phyloP scores from a whole-genome alignment of 2,329 filamentous ascomycete species.

The Drechslerella coelobrocha region DNA sequence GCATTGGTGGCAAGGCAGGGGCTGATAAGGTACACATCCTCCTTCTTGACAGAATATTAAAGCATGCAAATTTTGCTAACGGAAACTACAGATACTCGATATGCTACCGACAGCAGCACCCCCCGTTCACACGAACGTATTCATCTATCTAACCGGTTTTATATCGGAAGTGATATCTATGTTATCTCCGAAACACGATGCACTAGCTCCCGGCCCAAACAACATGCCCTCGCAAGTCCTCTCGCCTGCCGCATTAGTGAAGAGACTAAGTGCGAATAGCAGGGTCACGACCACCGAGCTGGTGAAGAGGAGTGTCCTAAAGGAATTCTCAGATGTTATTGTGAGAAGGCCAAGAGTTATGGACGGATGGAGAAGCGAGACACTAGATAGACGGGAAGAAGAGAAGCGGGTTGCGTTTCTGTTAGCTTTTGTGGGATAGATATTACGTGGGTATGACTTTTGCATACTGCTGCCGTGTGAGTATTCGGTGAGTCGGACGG shows the following conservation, averaged over 20 bases:
- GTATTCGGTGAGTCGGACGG: too few species aligned
- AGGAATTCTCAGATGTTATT: slow-evolving; percentile 37
- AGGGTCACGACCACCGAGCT: slow-evolving; percentile 42
- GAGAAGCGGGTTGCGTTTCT: slow-evolving; percentile 36
- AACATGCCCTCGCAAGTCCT: slow-evolving; percentile 18
- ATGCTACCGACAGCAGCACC: slow-evolving; percentile 50
- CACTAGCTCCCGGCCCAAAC: slow-evolving; percentile 9
- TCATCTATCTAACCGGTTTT: slow-evolving; percentile 55
- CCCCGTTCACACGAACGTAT: slow-evolving; percentile 53
- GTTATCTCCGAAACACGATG: slow-evolving; percentile 49
- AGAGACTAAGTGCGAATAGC: slow-evolving; percentile 38
- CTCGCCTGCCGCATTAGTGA: slow-evolving; percentile 31
- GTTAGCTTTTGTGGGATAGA: slow-evolving; percentile 22
- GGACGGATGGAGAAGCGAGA: slow-evolving; percentile 46
- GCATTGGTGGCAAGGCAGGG: slow-evolving; percentile 69
- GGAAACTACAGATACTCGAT: slow-evolving; percentile 51
- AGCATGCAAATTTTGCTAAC: not conserved
- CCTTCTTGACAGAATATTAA: not conserved
- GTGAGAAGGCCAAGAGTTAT: slow-evolving; percentile 29
- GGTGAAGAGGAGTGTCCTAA: slow-evolving; percentile 44
- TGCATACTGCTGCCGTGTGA: not conserved
- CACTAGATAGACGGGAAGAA: slow-evolving; percentile 34
- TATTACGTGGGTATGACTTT: not conserved
- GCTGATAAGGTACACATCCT: slow-evolving; percentile 59
- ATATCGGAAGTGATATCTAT: slow-evolving; percentile 53